phyloP scores from a whole-genome alignment of 495 filamentous ascomycete genomes.

The Usnea hakonensis region DNA sequence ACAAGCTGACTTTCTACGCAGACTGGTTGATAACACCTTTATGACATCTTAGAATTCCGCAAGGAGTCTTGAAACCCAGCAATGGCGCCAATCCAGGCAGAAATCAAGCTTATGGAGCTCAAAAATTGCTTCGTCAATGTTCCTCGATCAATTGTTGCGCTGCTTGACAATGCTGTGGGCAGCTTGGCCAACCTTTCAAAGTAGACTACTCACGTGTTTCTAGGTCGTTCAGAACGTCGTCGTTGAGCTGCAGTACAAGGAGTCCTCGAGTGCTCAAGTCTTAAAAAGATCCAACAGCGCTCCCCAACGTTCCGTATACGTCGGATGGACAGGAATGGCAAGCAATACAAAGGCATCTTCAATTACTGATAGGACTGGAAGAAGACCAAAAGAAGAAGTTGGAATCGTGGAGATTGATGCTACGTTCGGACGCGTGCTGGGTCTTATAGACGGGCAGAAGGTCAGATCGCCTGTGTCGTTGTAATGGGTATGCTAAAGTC shows the following conservation, averaged over 20 bases:
- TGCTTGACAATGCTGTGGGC: slow-evolving; percentile 76
- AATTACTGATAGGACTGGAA: slow-evolving; percentile 61
- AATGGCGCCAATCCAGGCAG: slow-evolving; percentile 62
- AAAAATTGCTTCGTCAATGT: slow-evolving; percentile 95
- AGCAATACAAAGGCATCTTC: slow-evolving; percentile 74
- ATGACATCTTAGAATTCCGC: not conserved
- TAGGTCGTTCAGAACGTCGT: slow-evolving; percentile 91
- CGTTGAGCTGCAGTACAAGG: slow-evolving; percentile 71
- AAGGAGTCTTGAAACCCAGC: not conserved
- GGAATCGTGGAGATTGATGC: slow-evolving; percentile 79
- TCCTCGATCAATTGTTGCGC: slow-evolving; percentile 69
- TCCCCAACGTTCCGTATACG: slow-evolving; percentile 61
- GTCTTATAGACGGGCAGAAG: slow-evolving; percentile 76
- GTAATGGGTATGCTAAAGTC: slow-evolving; percentile 7
- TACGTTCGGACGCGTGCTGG: slow-evolving; percentile 76
- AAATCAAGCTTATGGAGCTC: slow-evolving; percentile 71
- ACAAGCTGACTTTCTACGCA: not conserved
- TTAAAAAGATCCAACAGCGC: slow-evolving; percentile 26
- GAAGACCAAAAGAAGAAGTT: slow-evolving; percentile 62
- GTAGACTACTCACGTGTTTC: not conserved
- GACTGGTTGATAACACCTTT: not conserved
- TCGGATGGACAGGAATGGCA: slow-evolving; percentile 96
- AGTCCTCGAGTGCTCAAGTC: slow-evolving; percentile 29
- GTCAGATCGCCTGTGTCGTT: slow-evolving; percentile 37
- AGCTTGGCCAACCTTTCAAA: not conserved